phyloP scores from a whole-genome alignment of 495 filamentous ascomycete genomes.

The Podospora tetraspora region DNA sequence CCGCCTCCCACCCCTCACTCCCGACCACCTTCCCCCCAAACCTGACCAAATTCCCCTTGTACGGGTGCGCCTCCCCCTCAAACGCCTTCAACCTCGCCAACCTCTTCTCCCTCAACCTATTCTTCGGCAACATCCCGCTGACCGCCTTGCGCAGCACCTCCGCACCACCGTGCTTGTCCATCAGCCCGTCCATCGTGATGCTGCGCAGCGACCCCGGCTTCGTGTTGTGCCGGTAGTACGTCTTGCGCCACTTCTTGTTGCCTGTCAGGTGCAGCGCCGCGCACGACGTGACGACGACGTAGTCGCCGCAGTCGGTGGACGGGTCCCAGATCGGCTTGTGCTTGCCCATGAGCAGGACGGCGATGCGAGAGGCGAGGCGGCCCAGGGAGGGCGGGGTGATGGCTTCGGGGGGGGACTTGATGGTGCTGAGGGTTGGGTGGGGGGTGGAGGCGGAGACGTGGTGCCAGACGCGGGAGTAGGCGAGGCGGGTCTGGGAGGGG shows the following conservation, averaged over 20 bases:
- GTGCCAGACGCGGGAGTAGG: constrained; percentile 95
- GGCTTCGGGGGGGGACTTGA: constrained; percentile 46
- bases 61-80: constrained; percentile 85
- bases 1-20: constrained; percentile 40
- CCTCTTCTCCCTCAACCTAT: constrained; percentile 76
- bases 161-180: constrained; percentile 87
- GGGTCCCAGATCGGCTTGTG: constrained; percentile 98
- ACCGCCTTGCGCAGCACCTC: constrained; percentile 92
- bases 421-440: constrained; percentile 49
- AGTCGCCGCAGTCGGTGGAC: constrained; percentile 96
- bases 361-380: constrained; percentile 86
- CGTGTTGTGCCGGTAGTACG: constrained; percentile 90
- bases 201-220: constrained; percentile 78
- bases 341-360: constrained; percentile 93
- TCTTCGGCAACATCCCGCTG: constrained; percentile 97
- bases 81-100: constrained; percentile 91
- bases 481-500: constrained; percentile 72
- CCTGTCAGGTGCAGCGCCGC: constrained; percentile 81
- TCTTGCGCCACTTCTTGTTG: constrained; percentile 87
- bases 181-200: constrained; percentile 92
- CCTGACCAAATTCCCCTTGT: constrained; percentile 78
- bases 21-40: constrained; percentile 56
- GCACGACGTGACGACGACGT: constrained; percentile 90
- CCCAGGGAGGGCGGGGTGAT: constrained; percentile 68
- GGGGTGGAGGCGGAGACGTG: constrained; percentile 63